Evolutionary conservation across 225 moss, liverwort and hornwort species (phyloP), one percentile per base, ranked within the genome.

Genomic region (Asterella californica): DNA sequence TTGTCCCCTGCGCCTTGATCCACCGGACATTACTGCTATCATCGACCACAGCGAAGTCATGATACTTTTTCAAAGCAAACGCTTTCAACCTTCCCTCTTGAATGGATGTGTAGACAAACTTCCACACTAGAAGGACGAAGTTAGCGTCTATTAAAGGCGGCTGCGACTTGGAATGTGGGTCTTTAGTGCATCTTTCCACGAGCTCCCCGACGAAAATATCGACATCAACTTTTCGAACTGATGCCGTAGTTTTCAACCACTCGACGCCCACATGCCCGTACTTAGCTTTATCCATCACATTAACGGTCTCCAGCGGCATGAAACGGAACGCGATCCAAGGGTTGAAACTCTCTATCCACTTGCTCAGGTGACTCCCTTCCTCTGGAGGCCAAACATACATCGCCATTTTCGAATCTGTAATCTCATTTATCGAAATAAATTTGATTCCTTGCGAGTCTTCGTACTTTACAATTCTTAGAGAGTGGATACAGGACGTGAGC

Each of bases 81-180:
- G 7, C 10, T 9, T 24, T 15, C 48, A 81, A 46, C 30, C 10
- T 0, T 15, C 47, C 22, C 33, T 53, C 47, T 9, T 65, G 63
- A 27, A 81, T 66, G 24, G 81, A 49, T 10, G 37, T 17, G 33
- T 81, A 66, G 24, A 81, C 45, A 33, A 81, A 72, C 33, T n/a
- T 75, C 42, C 74, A 81, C 1, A 81, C 81, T 0, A 81, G 74
- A 36, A 81, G 46, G 22, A 81, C 34, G 32, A 48, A 75, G 0
- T 47, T 48, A 17, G 55, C 45, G 47, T 77, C 62, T 1, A 76
- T 25, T 33, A 1, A 59, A 9, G 18, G 38, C 19, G 37, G 2
- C 29, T 78, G 27, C 47, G 14, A 65, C 24, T 45, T 78, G 45
- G 10, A 34, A 5, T 68, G 27, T 17, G 27, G 54, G 4, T 25